Evolutionary conservation across 1,284 basidiomycete genomes (phyloP).

Genomic region (Trametes hirsuta): DNA sequence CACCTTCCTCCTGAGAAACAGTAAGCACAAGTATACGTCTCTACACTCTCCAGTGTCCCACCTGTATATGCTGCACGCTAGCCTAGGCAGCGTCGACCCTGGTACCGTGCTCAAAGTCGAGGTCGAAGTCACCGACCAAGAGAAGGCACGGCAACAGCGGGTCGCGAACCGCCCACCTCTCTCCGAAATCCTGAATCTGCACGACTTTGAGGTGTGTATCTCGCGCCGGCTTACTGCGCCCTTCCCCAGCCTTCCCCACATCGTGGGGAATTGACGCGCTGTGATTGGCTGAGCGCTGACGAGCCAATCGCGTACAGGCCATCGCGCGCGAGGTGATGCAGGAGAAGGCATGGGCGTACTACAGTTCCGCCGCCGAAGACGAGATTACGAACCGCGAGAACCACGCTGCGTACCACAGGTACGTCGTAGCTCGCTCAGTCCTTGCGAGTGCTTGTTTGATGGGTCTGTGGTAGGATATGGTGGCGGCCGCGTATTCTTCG

Average conservation of each 20-base stretch:
- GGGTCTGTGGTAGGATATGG: constrained; percentile 69
- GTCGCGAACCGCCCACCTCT: constrained; percentile 66
- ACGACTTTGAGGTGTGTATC: constrained; percentile 83
- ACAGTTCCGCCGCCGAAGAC: constrained; percentile 86
- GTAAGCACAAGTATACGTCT: constrained; percentile 41
- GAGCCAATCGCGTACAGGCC: constrained; percentile 43
- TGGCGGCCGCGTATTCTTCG: constrained; percentile 89
- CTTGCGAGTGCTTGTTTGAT: background rate
- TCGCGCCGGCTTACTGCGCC: background rate
- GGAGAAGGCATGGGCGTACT: constrained; percentile 89
- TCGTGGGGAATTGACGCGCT: constrained; percentile 1
- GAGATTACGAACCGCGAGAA: constrained; percentile 91
- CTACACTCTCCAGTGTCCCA: background rate
- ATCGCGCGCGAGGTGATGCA: constrained; percentile 77
- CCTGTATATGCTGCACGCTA: constrained; percentile 32
- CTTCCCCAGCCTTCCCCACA: background rate
- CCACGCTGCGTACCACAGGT: constrained; percentile 85
- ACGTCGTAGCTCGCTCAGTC: constrained; percentile 8
- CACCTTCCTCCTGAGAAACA: constrained; percentile 81
- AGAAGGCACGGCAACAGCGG: constrained; percentile 59
- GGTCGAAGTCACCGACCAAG: constrained; percentile 60
- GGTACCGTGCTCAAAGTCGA: constrained; percentile 60
- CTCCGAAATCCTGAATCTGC: constrained; percentile 81
- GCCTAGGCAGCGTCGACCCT: constrained; percentile 72
- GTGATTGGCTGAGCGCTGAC: constrained; percentile 12